Evolutionary conservation across 352 stramenopile genomes (phyloP), one percentile per base, ranked within the genome.

Genomic region (Phytophthora ramorum): DNA sequence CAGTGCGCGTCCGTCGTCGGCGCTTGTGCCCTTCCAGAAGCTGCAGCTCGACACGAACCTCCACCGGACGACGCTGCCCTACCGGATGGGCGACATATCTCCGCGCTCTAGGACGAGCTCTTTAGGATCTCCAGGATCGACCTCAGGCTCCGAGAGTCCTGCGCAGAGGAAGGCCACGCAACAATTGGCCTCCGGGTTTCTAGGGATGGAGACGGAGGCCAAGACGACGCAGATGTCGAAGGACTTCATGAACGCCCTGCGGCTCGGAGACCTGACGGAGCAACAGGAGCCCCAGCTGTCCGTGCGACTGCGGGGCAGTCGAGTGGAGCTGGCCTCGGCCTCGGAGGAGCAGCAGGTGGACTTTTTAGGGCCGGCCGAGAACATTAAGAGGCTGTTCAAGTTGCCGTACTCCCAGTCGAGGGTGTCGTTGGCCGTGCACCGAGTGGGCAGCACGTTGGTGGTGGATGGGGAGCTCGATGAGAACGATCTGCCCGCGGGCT

Each of bases 361-460:
- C 51, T 96, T 93, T 47, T 54, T 96, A 34, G 88, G 88, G 0
- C 88, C 88, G 0, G 88, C 88, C 0, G 88, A 96, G 64, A 93
- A 93, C 55, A 93, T 96, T 56, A 96, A 96, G 66, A 84, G 81
- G 35, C 76, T 96, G 2, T 96, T 96, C 63, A 96, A 96, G 65
- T 62, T 96, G 52, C 85, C 88, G 32, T 96, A 96, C 66, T 94
- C 88, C 9, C 79, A 89, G 30, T 84, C 73, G 1, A 66, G 75
- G 35, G 86, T 96, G n/a, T 96, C 88, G 5, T 74, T 96, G 7
- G 88, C 86, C 0, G 85, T 96, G 24, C 88, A 96, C 64, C 81
- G 85, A 24, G 83, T 96, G 0, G 88, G 88, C 1, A 84, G 67
- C 24, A 96, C 88, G 16, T 59, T 96, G 6, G 83, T 96, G 6